A percentile compares a stretch with the other conserved stretches of the same genome.
phyloP scores from a whole-genome alignment of 129 eudicot species.

The Pseudognaphalium luteoalbum region DNA sequence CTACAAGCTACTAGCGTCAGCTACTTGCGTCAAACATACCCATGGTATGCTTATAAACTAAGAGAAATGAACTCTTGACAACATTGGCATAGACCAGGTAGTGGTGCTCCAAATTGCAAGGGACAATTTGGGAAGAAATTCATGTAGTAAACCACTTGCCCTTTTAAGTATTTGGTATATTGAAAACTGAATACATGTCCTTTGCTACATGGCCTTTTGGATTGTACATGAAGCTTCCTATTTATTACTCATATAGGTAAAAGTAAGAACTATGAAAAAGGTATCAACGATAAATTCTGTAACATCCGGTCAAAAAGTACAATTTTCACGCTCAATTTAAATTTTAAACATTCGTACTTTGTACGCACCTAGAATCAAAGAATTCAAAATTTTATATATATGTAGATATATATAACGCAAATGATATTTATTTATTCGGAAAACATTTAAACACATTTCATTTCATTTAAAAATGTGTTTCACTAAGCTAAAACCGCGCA shows the following conservation, averaged over 20 bases:
- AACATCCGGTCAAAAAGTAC: no score
- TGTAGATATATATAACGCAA: no score
- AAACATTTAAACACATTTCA: no score
- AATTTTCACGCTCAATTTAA: no score
- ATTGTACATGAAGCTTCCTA: slow-evolving; percentile 53
- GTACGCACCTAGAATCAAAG: no score
- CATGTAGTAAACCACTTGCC: slow-evolving; percentile 54
- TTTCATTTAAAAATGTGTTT: no score
- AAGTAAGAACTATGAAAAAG: not conserved
- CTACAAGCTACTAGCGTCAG: no score
- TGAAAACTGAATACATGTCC: slow-evolving; percentile 87
- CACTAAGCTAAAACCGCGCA: no score
- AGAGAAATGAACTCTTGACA: slow-evolving; percentile 39
- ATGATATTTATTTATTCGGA: no score
- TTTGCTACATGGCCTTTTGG: slow-evolving; percentile 94
- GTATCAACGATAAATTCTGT: not conserved
- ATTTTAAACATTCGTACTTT: no score
- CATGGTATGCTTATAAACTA: not conserved
- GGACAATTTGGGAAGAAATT: slow-evolving; percentile 63
- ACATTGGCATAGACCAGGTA: slow-evolving; percentile 99
- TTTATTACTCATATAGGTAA: slow-evolving; percentile 10
- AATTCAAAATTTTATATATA: no score
- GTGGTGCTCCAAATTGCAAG: slow-evolving; percentile 98
- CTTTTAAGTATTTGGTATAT: slow-evolving; percentile 48
- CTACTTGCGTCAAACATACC: no score